phyloP scores from a whole-genome alignment of 768 basidiomycete genomes.

The Austroboletus eburneus region DNA sequence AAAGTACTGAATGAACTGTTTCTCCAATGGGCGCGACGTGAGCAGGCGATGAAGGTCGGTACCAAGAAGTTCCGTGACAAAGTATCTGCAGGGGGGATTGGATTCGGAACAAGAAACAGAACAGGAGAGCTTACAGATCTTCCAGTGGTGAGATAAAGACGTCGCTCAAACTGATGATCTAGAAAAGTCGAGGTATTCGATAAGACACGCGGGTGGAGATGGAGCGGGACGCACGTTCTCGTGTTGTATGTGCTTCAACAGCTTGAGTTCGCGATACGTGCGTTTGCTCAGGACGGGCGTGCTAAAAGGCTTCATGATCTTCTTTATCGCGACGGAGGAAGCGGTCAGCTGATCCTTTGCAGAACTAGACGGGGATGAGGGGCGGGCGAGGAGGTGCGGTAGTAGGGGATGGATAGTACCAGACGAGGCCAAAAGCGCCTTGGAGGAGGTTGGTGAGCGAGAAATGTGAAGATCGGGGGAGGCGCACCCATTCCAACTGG shows the following conservation, averaged over 20 bases:
- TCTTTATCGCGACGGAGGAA: constrained; percentile 96
- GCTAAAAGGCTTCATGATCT: constrained; percentile 99
- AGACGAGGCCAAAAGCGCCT: constrained; percentile 97
- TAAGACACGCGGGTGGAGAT: constrained; percentile 2
- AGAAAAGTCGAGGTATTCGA: constrained; percentile 8
- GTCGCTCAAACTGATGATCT: constrained; percentile 99
- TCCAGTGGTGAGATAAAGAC: constrained; percentile 99
- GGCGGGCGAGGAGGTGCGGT: not conserved
- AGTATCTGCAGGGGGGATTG: constrained; percentile 61
- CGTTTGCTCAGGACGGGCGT: constrained; percentile 98
- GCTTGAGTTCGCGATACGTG: constrained; percentile 96
- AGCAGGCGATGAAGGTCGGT: constrained; percentile 97
- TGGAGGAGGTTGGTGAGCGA: constrained; percentile 15
- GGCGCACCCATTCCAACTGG: constrained; percentile 96
- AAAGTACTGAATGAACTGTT: constrained; percentile 99
- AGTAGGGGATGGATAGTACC: constrained; percentile 44
- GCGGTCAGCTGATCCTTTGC: constrained; percentile 94
- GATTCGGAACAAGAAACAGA: not conserved
- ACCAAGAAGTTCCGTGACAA: constrained; percentile 96
- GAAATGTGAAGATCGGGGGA: constrained; percentile 5
- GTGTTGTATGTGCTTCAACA: constrained; percentile 97
- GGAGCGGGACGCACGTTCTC: constrained; percentile 70
- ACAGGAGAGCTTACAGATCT: constrained; percentile 66
- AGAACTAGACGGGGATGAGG: constrained; percentile 50
- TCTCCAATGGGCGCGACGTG: constrained; percentile 94